Conservation (phyloP, 139 green algal species). For the Chlamydomonas sphaeroides region DNA sequence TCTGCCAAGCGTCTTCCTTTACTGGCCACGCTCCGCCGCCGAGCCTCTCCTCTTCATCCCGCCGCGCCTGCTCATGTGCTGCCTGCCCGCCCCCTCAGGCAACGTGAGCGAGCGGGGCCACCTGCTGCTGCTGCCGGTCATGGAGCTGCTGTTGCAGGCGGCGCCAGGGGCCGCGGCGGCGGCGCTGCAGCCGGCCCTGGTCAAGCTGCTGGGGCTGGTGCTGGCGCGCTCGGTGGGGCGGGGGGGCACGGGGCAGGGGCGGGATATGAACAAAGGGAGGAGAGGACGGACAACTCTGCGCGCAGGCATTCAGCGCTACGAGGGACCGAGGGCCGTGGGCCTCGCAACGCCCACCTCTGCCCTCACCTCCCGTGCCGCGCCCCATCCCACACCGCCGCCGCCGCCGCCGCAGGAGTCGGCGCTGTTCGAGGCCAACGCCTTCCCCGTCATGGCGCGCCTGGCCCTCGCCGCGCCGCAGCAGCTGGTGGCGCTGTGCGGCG, state of each 20-base stretch:
- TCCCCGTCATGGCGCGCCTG: constrained; percentile 76
- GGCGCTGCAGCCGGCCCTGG: constrained; percentile 57
- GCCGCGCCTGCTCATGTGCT: too few relatives aligned
- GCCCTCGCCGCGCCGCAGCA: constrained; percentile 63
- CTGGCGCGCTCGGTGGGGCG: constrained; percentile 45
- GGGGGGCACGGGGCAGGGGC: background rate
- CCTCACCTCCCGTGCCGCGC: too few relatives aligned
- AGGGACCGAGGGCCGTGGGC: too few relatives aligned
- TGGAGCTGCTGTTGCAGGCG: constrained; percentile 65
- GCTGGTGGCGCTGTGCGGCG: constrained; percentile 60
- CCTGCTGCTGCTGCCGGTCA: constrained; percentile 66
- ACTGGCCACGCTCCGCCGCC: too few relatives aligned
- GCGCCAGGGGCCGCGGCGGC: constrained; percentile 24
- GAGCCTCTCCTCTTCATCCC: too few relatives aligned
- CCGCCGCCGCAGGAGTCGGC: constrained; percentile 54
- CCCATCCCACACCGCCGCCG: too few relatives aligned
- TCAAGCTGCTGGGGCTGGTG: constrained; percentile 64
- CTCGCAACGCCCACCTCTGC: too few relatives aligned
- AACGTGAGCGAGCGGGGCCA: constrained; percentile 73
- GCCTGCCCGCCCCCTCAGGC: background rate
- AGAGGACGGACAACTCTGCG: too few relatives aligned
- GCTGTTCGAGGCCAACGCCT: constrained; percentile 64
- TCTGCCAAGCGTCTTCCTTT: too few relatives aligned
- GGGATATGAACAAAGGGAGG: too few relatives aligned
- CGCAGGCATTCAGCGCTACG: too few relatives aligned